Percentiles rank a stretch among this genome's conserved stretches.
Evolutionary conservation across 345 rosid species (phyloP).

Genomic region (Populus ilicifolia): DNA sequence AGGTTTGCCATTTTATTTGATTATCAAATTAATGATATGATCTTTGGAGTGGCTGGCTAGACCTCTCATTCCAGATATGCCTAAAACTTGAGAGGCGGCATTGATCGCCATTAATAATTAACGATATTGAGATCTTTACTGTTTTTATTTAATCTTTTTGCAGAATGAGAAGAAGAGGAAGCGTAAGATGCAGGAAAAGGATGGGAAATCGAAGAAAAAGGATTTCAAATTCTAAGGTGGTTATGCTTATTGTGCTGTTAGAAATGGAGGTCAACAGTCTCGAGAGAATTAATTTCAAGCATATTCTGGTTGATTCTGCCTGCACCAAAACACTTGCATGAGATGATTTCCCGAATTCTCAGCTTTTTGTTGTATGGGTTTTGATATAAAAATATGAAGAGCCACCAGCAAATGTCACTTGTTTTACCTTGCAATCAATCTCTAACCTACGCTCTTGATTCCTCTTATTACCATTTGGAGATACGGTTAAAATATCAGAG

Average conservation of each 20-base stretch:
- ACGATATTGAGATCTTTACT: neutral
- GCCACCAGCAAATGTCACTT: neutral
- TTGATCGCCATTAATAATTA: neutral
- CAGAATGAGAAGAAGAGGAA: conserved; percentile 96
- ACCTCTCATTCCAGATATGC: neutral
- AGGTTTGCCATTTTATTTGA: conserved; percentile 46
- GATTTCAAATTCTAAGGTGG: conserved; percentile 73
- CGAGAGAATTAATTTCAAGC: neutral
- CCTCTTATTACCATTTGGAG: neutral
- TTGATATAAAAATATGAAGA: neutral
- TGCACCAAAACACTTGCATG: neutral
- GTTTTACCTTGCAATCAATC: neutral
- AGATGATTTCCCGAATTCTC: neutral
- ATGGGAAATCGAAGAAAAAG: conserved; percentile 88
- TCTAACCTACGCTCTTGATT: no score
- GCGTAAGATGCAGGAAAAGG: conserved; percentile 88
- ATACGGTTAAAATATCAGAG: neutral
- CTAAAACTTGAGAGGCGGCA: no score
- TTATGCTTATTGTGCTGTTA: neutral
- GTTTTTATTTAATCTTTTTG: conserved; percentile 1
- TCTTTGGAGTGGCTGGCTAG: neutral
- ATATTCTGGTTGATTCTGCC: neutral
- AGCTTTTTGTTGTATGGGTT: neutral
- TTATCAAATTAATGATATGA: neutral
- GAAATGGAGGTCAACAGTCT: neutral